A percentile compares a stretch with the other conserved stretches of the same genome.
Evolutionary conservation across 345 rosid genomes (phyloP).

Genomic region (Litchi chinensis): DNA sequence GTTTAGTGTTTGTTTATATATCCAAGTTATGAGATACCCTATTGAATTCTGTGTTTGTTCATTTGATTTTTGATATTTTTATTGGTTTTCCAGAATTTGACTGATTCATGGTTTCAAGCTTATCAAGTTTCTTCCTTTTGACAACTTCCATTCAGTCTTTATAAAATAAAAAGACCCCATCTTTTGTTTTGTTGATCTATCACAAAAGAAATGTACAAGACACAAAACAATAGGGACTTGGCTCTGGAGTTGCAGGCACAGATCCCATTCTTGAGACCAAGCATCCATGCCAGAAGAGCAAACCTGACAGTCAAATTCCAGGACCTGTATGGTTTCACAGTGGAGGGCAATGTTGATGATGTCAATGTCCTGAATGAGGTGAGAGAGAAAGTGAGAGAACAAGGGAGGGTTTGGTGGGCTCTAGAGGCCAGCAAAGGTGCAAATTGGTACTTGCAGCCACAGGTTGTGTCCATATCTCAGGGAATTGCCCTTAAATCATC

Average conservation of each 20-base stretch:
- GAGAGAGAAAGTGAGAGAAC: slow-evolving; percentile 93
- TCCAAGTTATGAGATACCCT: slow-evolving; percentile 10
- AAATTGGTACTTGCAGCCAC: slow-evolving; percentile 95
- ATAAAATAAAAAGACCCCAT: background rate
- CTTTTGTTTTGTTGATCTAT: slow-evolving; percentile 26
- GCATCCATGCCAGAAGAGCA: slow-evolving; percentile 96
- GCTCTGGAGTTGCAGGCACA: slow-evolving; percentile 74
- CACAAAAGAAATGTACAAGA: slow-evolving; percentile 53
- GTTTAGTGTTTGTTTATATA: slow-evolving; percentile 14
- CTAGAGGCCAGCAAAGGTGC: slow-evolving; percentile 99
- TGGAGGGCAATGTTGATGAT: slow-evolving; percentile 98
- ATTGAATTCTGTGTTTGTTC: background rate
- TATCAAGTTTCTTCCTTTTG: slow-evolving; percentile 37
- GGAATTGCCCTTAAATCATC: slow-evolving; percentile 90
- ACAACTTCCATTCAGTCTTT: slow-evolving; percentile 21
- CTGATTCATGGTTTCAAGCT: slow-evolving; percentile 47
- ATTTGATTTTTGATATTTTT: slow-evolving; percentile 24
- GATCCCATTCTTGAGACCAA: slow-evolving; percentile 82
- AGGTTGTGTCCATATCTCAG: slow-evolving; percentile 54
- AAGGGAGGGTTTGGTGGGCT: slow-evolving; percentile 98
- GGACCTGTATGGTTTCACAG: slow-evolving; percentile 90
- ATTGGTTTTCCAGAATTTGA: slow-evolving; percentile 32
- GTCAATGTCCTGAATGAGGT: slow-evolving; percentile 93
- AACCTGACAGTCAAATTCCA: slow-evolving; percentile 89
- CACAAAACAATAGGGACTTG: slow-evolving; percentile 66